Conservation (phyloP, 345 rosid species). For the Brassica carinata region DNA sequence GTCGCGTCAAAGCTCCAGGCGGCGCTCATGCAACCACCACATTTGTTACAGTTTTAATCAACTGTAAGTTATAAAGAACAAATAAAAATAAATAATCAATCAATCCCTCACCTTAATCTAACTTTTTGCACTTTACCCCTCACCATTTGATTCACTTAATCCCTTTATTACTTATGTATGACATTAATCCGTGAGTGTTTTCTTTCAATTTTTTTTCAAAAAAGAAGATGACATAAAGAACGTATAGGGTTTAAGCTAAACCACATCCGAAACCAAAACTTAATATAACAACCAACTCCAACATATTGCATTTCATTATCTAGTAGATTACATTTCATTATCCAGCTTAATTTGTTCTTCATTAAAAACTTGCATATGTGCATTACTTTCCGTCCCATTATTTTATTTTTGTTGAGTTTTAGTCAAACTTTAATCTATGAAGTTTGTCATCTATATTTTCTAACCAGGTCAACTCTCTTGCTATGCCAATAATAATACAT, state of each 20-base stretch:
- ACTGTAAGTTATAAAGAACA: not conserved
- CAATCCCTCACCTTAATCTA: not conserved
- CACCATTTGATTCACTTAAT: not conserved
- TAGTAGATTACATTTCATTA: not conserved
- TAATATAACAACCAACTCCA: slow-evolving; percentile 19
- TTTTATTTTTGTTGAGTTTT: not conserved
- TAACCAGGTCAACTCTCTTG: slow-evolving; percentile 23
- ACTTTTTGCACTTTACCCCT: not conserved
- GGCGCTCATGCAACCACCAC: slow-evolving; percentile 27
- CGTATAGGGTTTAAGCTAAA: not conserved
- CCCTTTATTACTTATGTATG: not conserved
- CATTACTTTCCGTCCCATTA: not conserved
- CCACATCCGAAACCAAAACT: not conserved
- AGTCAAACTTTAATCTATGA: slow-evolving; percentile 4
- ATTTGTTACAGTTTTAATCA: not conserved
- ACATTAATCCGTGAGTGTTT: not conserved
- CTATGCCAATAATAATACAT: slow-evolving; percentile 2
- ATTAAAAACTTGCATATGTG: not conserved
- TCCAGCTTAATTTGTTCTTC: not conserved
- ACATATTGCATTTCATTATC: not conserved
- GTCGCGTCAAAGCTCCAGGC: slow-evolving; percentile 26
- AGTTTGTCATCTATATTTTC: not conserved
- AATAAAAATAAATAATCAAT: not conserved
- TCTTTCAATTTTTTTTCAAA: not conserved
- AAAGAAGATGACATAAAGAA: not conserved